Percentiles rank a stretch among this genome's conserved stretches.
These are phyloP conservation scores for Leishmania guyanensis DNA, from an alignment of 208 protist species.

Conservation along the genomic window DNA sequence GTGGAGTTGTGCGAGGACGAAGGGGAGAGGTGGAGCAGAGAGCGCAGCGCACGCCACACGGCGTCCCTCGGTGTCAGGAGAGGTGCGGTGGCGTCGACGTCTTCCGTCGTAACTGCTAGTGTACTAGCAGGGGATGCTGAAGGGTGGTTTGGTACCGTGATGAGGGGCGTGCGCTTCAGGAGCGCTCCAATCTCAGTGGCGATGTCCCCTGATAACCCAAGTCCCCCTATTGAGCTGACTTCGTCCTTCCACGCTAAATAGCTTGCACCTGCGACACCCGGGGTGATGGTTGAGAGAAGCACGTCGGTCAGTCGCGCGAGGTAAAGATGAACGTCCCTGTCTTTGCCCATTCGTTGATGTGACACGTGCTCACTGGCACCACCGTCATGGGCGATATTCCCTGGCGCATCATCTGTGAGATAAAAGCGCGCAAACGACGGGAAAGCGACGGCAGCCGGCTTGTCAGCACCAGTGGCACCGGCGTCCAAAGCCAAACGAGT, in stretches of 20 bases:
- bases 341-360: background rate
- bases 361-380: background rate
- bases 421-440: slow-evolving; percentile 36
- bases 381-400: background rate
- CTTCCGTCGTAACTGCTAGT: background rate
- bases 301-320: slow-evolving; percentile 10
- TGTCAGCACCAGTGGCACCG: background rate
- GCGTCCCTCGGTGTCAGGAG: background rate
- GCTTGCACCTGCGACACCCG: background rate
- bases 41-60: slow-evolving; percentile 19
- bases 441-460: slow-evolving; percentile 7
- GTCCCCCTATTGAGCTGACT: background rate
- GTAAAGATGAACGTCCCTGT: background rate
- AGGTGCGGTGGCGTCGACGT: background rate
- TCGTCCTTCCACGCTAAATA: background rate
- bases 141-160: background rate
- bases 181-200: slow-evolving; percentile 10
- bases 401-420: slow-evolving; percentile 2
- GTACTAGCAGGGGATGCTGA: background rate
- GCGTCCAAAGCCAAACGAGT: slow-evolving; percentile 1
- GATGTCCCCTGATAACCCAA: slow-evolving; percentile 19
- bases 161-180: slow-evolving; percentile 19
- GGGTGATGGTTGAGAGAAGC: slow-evolving; percentile 12
- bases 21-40: slow-evolving; percentile 21
- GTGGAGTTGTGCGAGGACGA: slow-evolving; percentile 16